phyloP scores from a whole-genome alignment of 768 basidiomycete genomes.

The Boletus rubroflammeus region DNA sequence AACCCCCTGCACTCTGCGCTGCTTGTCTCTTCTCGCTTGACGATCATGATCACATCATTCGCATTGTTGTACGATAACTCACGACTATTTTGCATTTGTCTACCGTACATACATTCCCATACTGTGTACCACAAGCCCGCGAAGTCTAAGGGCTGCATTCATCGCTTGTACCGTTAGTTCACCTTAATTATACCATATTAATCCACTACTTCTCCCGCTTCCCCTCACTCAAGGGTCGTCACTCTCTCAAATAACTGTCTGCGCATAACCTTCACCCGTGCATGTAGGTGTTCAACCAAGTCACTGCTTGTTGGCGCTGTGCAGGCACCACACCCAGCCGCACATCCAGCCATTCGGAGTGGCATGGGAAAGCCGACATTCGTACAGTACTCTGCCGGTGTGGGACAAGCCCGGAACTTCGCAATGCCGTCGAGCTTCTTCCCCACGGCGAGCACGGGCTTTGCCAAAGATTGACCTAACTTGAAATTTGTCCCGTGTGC shows the following conservation, averaged over 20 bases:
- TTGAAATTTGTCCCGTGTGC: background rate
- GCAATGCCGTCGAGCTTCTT: background rate
- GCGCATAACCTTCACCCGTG: constrained; percentile 4
- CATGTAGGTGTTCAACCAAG: background rate
- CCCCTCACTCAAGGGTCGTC: constrained; percentile 1
- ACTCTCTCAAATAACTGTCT: background rate
- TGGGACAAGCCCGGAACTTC: constrained; percentile 11
- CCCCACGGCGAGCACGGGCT: constrained; percentile 15
- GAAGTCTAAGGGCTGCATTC: constrained; percentile 15
- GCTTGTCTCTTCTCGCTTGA: background rate
- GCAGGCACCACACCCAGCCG: constrained; percentile 1
- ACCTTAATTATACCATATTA: constrained; percentile 36
- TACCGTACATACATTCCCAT: constrained; percentile 27
- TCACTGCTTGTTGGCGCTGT: background rate
- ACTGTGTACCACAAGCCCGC: constrained; percentile 16
- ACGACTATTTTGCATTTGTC: constrained; percentile 25
- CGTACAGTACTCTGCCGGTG: background rate
- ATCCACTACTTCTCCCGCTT: constrained; percentile 16
- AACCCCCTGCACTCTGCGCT: constrained; percentile 2
- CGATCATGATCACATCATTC: constrained; percentile 20
- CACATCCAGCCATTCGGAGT: background rate
- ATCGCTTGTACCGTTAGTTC: constrained; percentile 26
- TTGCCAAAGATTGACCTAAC: background rate
- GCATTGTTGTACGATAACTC: constrained; percentile 30
- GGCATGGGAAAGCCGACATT: constrained; percentile 9